Percentiles rank a stretch among this genome's conserved stretches.
Conservation (phyloP, 257 asterid genomes). For the Jaltomata sinuosa region DNA sequence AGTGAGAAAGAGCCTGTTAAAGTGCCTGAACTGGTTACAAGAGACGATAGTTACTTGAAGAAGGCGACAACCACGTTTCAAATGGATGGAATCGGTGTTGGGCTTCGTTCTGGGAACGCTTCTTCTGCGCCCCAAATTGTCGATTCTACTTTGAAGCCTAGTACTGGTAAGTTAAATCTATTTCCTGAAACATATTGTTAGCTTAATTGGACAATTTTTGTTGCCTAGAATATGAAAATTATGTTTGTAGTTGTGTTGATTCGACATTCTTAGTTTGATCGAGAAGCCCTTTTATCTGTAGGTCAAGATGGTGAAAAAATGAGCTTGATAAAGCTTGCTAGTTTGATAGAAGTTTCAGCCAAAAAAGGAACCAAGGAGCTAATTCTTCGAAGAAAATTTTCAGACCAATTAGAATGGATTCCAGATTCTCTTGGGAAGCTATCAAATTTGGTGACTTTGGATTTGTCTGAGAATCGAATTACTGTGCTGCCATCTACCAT, state of each 20-base stretch:
- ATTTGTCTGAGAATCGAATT: constrained; percentile 7
- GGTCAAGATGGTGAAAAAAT: constrained; percentile 74
- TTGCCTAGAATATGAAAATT: neutral
- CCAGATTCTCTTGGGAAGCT: constrained; percentile 25
- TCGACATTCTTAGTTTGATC: neutral
- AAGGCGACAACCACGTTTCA: constrained; percentile 35
- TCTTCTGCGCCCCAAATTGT: constrained; percentile 38
- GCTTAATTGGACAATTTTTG: neutral
- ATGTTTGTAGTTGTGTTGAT: neutral
- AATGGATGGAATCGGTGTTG: constrained; percentile 31
- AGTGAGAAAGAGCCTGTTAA: constrained; percentile 37
- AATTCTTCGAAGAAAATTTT: constrained; percentile 46
- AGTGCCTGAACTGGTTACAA: constrained; percentile 30
- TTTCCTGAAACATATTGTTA: neutral
- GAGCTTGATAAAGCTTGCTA: constrained; percentile 71
- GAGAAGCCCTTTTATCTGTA: constrained; percentile 18
- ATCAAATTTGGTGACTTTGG: constrained; percentile 2
- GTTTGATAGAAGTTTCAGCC: constrained; percentile 67
- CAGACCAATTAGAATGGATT: constrained; percentile 86
- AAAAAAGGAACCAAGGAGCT: constrained; percentile 71
- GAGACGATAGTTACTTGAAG: constrained; percentile 64
- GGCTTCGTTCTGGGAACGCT: constrained; percentile 23
- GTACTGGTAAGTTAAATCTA: constrained; percentile 34
- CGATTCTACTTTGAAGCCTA: constrained; percentile 57
- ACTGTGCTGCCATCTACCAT: constrained; percentile 2